phyloP scores from a whole-genome alignment of 1,139 yeast species.

The Yamadazyma triangularis region DNA sequence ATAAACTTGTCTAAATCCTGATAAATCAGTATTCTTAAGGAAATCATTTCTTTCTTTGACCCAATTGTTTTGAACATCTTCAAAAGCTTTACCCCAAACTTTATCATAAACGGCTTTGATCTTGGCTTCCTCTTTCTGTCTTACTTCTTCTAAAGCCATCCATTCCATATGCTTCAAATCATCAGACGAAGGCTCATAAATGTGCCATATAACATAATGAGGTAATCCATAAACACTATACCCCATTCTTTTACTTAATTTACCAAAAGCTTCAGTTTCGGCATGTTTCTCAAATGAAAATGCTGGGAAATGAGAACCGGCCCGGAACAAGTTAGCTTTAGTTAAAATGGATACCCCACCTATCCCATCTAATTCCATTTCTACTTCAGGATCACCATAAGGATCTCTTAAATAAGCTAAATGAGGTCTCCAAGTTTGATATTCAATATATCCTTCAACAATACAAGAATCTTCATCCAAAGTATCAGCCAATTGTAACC shows the following conservation, averaged over 20 bases:
- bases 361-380: conserved; percentile 85
- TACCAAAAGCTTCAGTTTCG: conserved; percentile 92
- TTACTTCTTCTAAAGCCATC: conserved; percentile 90
- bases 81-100: conserved; percentile 74
- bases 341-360: conserved; percentile 87
- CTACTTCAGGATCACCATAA: conserved; percentile 79
- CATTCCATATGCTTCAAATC: conserved; percentile 92
- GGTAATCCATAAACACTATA: conserved; percentile 80
- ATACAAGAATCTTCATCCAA: conserved; percentile 85
- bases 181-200: conserved; percentile 82
- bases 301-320: conserved; percentile 86
- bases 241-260: conserved; percentile 77
- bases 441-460: conserved; percentile 89
- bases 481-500: conserved; percentile 69
- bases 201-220: conserved; percentile 90
- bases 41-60: conserved; percentile 57
- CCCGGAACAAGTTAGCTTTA: conserved; percentile 73
- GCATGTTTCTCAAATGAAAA: conserved; percentile 89
- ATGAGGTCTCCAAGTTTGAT: conserved; percentile 91
- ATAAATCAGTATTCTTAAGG: conserved; percentile 68
- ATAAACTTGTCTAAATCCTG: conserved; percentile 39
- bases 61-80: conserved; percentile 71
- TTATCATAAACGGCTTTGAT: conserved; percentile 66
- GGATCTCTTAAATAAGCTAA: conserved; percentile 84
- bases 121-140: conserved; percentile 64